These are phyloP conservation scores for Fusarium tupiense DNA, from an alignment of 2,329 filamentous ascomycete genomes.

Conservation along the genomic window DNA sequence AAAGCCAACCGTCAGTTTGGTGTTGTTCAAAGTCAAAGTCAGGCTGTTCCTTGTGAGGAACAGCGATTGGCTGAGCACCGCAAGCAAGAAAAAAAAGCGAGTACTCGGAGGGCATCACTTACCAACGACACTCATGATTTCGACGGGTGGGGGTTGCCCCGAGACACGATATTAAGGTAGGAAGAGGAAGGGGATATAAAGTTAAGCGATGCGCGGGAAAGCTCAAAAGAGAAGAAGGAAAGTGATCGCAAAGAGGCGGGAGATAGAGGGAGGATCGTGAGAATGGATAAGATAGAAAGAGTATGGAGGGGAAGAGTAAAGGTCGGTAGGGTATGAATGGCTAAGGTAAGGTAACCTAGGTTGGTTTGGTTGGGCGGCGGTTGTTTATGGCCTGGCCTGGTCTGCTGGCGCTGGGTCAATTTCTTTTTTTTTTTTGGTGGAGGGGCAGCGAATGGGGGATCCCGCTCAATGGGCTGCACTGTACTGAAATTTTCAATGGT, in stretches of 20 bases:
- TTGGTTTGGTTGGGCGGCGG: constrained; percentile 24
- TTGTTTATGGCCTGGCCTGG: constrained; percentile 27
- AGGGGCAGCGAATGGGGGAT: constrained; percentile 30
- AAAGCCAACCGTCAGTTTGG: constrained; percentile 27
- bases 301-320: constrained; percentile 25
- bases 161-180: constrained; percentile 33
- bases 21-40: constrained; percentile 2
- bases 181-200: constrained; percentile 17
- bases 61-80: background rate
- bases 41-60: background rate
- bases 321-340: constrained; percentile 5
- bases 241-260: constrained; percentile 28
- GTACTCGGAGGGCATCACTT: constrained; percentile 24
- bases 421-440: constrained; percentile 19
- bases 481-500: constrained; percentile 30
- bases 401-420: constrained; percentile 22
- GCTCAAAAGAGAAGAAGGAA: constrained; percentile 35
- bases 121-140: constrained; percentile 67
- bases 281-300: constrained; percentile 19
- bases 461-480: constrained; percentile 21
- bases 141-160: constrained; percentile 43
- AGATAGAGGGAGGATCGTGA: constrained; percentile 28
- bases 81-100: background rate
- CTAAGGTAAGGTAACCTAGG: background rate
- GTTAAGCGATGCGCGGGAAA: constrained; percentile 30